Base-by-base conservation (phyloP, 1,284 basidiomycete genomes). In the Sporisorium scitamineum region DNA sequence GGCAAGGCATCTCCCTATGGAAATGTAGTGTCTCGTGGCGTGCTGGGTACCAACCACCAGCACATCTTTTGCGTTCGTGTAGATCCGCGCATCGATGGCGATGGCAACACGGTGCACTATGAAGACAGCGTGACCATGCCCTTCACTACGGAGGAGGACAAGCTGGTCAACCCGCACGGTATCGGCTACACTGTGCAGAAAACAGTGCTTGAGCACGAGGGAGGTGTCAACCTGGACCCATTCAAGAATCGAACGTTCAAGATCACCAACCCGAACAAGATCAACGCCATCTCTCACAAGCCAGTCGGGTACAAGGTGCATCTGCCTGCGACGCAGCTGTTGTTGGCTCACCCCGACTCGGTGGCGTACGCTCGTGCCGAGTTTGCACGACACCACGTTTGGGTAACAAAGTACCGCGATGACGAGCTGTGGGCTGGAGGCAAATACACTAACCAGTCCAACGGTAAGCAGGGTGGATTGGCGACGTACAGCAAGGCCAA, bases 71-170 rank as follows among this genome's bases (percentile, higher is more conserved):
- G 88, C 31, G 54, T 94, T 68, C 91, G 93, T 16, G 87, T 96
- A 52, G 95, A 97, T 87, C 93, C 94, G 1, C 95, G 95, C 92
- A 88, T 97, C 71, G 95, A 97, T 82, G 95, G 95, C 5, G 86
- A 95, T 55, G 86, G 88, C 70, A 97, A 97, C 86, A 90, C 91
- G 14, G 90, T 97, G 76, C 59, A 63, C 57, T 67, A 73, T 44
- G 51, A 78, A 20, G 64, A 86, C 67, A 86, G 86, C 61, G 85
- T 87, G 67, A 70, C 71, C 14, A 84, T 87, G 26, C 66, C 84
- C 10, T 84, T 86, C 81, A 78, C 82, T 7, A 82, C 78, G 51
- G 78, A 82, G 53, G 80, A 84, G 8, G 87, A 87, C 81, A 72
- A 42, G 18, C 80, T 73, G 56, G 84, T 84, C 48, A 85, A 85